Conservation (phyloP, 1,284 basidiomycete species). For the Agroathelia rolfsii region DNA sequence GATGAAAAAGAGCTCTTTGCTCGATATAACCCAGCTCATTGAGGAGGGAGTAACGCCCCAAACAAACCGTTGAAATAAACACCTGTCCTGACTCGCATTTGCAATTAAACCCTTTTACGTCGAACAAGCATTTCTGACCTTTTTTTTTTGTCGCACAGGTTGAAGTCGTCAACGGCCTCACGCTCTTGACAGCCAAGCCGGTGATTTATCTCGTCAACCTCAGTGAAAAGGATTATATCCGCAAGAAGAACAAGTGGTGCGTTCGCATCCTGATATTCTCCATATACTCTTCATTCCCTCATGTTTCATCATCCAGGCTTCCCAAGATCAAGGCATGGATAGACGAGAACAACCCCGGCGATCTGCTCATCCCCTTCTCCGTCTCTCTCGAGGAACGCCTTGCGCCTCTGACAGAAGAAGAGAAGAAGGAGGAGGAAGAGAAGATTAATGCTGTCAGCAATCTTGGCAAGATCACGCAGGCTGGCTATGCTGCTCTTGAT, state of each 20-base stretch:
- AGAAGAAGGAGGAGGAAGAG: slow-evolving; percentile 76
- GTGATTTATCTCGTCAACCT: slow-evolving; percentile 98
- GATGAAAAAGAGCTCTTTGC: slow-evolving; percentile 76
- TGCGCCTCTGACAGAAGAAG: slow-evolving; percentile 48
- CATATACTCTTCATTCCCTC: not conserved
- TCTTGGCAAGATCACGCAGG: slow-evolving; percentile 86
- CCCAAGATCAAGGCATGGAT: slow-evolving; percentile 99
- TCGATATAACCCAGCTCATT: slow-evolving; percentile 75
- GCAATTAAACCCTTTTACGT: slow-evolving; percentile 7
- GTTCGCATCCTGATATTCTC: slow-evolving; percentile 8
- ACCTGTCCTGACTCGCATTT: slow-evolving; percentile 32
- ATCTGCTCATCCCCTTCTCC: slow-evolving; percentile 94
- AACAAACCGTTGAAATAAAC: slow-evolving; percentile 50
- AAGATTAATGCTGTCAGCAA: slow-evolving; percentile 61
- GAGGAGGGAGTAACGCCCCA: slow-evolving; percentile 71
- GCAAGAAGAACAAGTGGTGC: slow-evolving; percentile 99
- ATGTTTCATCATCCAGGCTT: slow-evolving; percentile 41
- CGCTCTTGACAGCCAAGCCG: slow-evolving; percentile 92
- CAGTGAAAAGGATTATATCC: slow-evolving; percentile 88
- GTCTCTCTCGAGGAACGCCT: slow-evolving; percentile 94
- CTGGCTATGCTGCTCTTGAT: slow-evolving; percentile 80
- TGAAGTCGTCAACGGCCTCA: slow-evolving; percentile 89
- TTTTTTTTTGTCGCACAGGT: slow-evolving; percentile 44
- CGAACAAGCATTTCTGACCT: slow-evolving; percentile 5
- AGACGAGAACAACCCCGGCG: slow-evolving; percentile 93